A percentile compares a stretch with the other conserved stretches of the same genome.
phyloP scores from a whole-genome alignment of 495 filamentous ascomycete genomes.

The Pyronema omphalodes region DNA sequence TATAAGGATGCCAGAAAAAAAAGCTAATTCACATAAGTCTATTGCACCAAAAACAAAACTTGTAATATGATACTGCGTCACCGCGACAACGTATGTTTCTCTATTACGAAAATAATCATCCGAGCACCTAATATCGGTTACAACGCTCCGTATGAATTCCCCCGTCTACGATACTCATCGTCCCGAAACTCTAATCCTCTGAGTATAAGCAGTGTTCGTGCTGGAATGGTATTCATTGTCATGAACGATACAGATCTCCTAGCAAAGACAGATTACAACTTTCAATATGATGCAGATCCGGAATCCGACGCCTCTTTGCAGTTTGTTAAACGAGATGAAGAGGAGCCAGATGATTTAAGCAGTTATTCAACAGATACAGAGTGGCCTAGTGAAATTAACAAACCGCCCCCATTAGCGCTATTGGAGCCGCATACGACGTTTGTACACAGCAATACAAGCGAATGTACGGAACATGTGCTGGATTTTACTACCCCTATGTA shows the following conservation, averaged over 20 bases:
- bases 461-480: constrained; percentile 50
- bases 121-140: constrained; percentile 67
- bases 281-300: constrained; percentile 35
- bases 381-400: not conserved
- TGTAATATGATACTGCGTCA: constrained; percentile 77
- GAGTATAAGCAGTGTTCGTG: constrained; percentile 47
- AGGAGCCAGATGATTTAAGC: constrained; percentile 1
- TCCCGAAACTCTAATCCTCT: constrained; percentile 11
- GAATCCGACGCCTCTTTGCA: constrained; percentile 7
- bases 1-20: constrained; percentile 5
- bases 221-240: constrained; percentile 82
- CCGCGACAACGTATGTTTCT: constrained; percentile 58
- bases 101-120: constrained; percentile 66
- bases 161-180: not conserved
- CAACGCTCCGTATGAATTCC: constrained; percentile 57
- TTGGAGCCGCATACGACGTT: constrained; percentile 27
- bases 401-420: constrained; percentile 5
- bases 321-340: constrained; percentile 2
- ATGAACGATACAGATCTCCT: constrained; percentile 66
- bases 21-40: constrained; percentile 32
- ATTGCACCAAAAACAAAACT: constrained; percentile 65
- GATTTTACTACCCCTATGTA: constrained; percentile 79
- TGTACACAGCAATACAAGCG: constrained; percentile 63
- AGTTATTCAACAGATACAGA: not conserved
- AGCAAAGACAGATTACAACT: constrained; percentile 54